phyloP scores from a whole-genome alignment of 139 green algal genomes.

The Pseudopediastrum boryanum region DNA sequence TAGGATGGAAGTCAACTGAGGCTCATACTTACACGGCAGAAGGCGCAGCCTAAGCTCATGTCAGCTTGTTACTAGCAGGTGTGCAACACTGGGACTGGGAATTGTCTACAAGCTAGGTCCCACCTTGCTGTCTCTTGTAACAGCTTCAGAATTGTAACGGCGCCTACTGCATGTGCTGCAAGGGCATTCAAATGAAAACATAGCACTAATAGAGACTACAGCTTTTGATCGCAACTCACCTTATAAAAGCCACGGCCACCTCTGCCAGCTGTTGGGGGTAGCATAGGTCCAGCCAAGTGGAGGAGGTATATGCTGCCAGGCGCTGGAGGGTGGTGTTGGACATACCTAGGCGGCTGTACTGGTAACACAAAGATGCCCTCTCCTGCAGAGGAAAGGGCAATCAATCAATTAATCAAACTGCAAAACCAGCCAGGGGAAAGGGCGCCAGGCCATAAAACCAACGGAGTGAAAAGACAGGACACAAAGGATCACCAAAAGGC shows the following conservation, averaged over 20 bases:
- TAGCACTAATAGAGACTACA: not conserved
- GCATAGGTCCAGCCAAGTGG: not conserved
- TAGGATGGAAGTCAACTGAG: too few species aligned
- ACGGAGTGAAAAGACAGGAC: not conserved
- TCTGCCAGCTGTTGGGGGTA: slow-evolving; percentile 13
- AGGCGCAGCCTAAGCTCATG: too few species aligned
- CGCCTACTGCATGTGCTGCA: not conserved
- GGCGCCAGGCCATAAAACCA: not conserved
- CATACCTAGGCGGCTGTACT: slow-evolving; percentile 4
- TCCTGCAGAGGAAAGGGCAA: not conserved
- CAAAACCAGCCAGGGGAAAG: not conserved
- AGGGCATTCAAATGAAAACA: not conserved
- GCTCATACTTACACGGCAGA: too few species aligned
- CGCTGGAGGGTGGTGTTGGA: slow-evolving; percentile 16
- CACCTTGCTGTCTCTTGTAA: not conserved
- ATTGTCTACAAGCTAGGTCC: too few species aligned
- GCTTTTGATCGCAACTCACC: too few species aligned
- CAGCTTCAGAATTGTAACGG: not conserved
- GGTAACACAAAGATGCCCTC: not conserved
- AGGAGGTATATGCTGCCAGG: not conserved
- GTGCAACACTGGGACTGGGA: too few species aligned
- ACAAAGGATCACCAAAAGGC: too few species aligned
- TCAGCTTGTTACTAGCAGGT: too few species aligned
- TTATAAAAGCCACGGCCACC: slow-evolving; percentile 9
- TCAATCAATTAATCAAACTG: not conserved